Conservation (phyloP, 306 rosid genomes). For the Vigna mungo region DNA sequence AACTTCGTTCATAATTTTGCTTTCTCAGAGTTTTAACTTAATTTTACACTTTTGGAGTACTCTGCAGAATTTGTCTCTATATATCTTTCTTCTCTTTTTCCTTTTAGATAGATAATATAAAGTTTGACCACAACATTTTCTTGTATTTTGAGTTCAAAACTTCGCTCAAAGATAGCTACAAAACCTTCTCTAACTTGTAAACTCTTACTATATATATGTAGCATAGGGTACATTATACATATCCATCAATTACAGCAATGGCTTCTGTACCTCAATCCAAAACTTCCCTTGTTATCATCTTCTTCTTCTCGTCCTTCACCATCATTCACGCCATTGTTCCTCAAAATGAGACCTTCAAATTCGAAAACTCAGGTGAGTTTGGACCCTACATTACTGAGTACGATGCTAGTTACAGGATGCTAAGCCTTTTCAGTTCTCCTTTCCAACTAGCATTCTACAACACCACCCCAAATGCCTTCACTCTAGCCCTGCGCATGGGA, state of each 20-base stretch:
- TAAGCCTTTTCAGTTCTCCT: constrained; percentile 47
- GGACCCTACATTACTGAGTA: constrained; percentile 61
- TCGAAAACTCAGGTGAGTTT: constrained; percentile 59
- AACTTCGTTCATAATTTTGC: too few species aligned
- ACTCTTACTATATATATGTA: not conserved
- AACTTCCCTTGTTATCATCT: constrained; percentile 2
- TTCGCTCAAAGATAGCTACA: constrained; percentile 28
- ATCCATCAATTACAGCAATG: constrained; percentile 32
- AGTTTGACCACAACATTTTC: too few species aligned
- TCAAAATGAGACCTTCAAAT: constrained; percentile 57
- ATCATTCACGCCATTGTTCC: constrained; percentile 58
- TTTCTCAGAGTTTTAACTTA: too few species aligned
- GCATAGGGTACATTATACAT: not conserved
- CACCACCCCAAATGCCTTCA: constrained; percentile 72
- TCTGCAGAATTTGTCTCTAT: too few species aligned
- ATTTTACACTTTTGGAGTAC: too few species aligned
- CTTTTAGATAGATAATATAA: too few species aligned
- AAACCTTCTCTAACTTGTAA: not conserved
- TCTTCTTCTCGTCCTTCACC: constrained; percentile 30
- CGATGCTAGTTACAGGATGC: constrained; percentile 53
- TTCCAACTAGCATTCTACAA: constrained; percentile 75
- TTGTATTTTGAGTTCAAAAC: constrained; percentile 32
- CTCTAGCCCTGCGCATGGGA: constrained; percentile 72
- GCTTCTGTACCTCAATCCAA: constrained; percentile 25
- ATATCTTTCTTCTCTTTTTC: too few species aligned